Percentiles rank a stretch among this genome's conserved stretches.
These are phyloP conservation scores for Pouteria glomerata DNA, from an alignment of 148 eudicot genomes.

Conservation along the genomic window DNA sequence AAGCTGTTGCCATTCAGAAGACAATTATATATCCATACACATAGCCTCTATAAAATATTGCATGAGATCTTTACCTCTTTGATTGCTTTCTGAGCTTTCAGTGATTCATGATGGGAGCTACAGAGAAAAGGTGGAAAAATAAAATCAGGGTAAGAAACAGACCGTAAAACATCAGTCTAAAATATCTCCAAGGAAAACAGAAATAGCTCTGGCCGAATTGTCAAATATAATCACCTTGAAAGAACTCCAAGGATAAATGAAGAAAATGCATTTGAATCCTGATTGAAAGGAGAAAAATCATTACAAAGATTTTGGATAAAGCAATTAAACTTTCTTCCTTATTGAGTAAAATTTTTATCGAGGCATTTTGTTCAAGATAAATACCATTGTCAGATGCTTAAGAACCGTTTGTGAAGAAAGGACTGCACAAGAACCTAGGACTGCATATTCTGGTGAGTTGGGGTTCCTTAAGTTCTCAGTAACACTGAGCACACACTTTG, in stretches of 20 bases:
- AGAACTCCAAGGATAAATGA: slow-evolving; percentile 75
- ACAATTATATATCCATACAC: slow-evolving; percentile 13
- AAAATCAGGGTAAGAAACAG: neutral
- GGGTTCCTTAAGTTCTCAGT: slow-evolving; percentile 61
- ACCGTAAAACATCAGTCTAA: neutral
- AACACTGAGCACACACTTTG: slow-evolving; percentile 62
- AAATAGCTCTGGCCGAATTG: neutral
- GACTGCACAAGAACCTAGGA: slow-evolving; percentile 92
- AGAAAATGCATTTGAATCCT: slow-evolving; percentile 80
- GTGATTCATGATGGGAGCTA: slow-evolving; percentile 93
- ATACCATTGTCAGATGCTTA: slow-evolving; percentile 81
- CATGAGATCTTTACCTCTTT: slow-evolving; percentile 60
- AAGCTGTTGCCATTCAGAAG: slow-evolving; percentile 47
- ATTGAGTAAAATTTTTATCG: neutral
- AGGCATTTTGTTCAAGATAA: slow-evolving; percentile 13
- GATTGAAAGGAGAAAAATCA: slow-evolving; percentile 17
- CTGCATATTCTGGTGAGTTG: slow-evolving; percentile 69
- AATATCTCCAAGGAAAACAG: neutral
- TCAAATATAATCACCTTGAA: slow-evolving; percentile 53
- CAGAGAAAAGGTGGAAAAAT: slow-evolving; percentile 13
- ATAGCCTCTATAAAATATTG: neutral
- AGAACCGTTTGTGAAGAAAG: slow-evolving; percentile 78
- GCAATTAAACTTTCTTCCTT: neutral
- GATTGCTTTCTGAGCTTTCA: slow-evolving; percentile 94
- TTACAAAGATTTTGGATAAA: neutral